Evolutionary conservation across 805 yeast species (phyloP), one percentile per base, ranked within the genome.

Genomic region (Candida germanica): DNA sequence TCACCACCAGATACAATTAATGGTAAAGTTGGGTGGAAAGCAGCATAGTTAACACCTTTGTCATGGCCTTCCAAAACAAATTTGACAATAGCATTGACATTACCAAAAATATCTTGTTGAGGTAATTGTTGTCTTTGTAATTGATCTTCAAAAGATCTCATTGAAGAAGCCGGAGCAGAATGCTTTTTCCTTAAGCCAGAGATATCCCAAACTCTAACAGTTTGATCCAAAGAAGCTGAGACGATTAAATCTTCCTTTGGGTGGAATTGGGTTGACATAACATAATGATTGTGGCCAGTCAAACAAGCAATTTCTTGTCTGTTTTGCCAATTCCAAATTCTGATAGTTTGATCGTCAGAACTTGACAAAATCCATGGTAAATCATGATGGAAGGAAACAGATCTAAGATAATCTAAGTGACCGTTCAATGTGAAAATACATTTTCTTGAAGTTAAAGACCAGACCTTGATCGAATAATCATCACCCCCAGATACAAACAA

Each of bases 311-410:
- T 84, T 54, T 93, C 98, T 59, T 88, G 91, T 51, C 98, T 80
- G 60, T 89, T 89, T 70, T 94, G 98, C 98, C 98, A 93, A 67
- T 93, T 94, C 99, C 99, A 93, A 48, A 93, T 91, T 59, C 99
- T 77, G 47, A 94, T 88, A 21, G 99, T 93, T 66, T 93, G 98
- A 70, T 93, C 99, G 64, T 93, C 99, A 29, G 96, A 87, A 43
- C 93, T 81, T 17, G 96, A 83, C 42, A 93, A 79, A 56, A 93
- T 85, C 98, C 98, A 93, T 6, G 99, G 99, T 58, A 93, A 72
- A 59, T 88, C 96, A 51, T 80, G 83, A 67, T 93, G 99, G 77
- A 93, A 93, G 47, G 80, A 85, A 15, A 87, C 97, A 12, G 95
- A 85, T 59, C 99, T 79, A 40, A 93, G 85, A 61, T 89, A 93